phyloP scores from a whole-genome alignment of 225 moss, liverwort and hornwort species.

The Anthoceros angustus region DNA sequence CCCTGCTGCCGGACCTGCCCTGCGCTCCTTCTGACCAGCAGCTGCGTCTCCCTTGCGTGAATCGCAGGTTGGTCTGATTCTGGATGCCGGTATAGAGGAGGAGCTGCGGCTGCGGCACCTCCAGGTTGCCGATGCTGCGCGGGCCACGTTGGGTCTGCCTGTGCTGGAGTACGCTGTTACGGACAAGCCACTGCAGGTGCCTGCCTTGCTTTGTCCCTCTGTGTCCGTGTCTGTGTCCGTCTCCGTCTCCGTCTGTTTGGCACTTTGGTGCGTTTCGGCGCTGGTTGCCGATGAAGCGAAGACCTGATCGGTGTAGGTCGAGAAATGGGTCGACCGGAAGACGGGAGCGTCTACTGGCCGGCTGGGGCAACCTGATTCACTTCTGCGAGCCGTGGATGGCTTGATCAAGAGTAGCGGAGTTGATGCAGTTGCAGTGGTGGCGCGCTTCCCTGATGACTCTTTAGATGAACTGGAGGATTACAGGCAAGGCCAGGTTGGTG shows the following conservation, averaged over 20 bases:
- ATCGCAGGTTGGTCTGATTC: conserved; percentile 65
- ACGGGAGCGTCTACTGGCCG: conserved; percentile 75
- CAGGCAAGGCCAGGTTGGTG: conserved; percentile 67
- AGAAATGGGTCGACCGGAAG: conserved; percentile 72
- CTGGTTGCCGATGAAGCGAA: too few relatives aligned
- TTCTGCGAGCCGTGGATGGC: conserved; percentile 61
- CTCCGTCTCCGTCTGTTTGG: background rate
- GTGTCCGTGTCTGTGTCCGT: background rate
- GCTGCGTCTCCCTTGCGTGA: background rate
- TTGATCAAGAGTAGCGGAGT: conserved; percentile 40
- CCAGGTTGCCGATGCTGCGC: conserved; percentile 73
- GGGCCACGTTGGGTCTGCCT: conserved; percentile 86
- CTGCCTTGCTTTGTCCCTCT: conserved; percentile 7
- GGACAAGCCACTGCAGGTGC: conserved; percentile 62
- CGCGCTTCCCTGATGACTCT: conserved; percentile 78
- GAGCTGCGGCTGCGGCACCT: conserved; percentile 65
- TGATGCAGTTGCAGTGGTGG: conserved; percentile 83
- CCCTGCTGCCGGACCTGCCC: background rate
- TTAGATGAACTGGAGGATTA: conserved; percentile 66
- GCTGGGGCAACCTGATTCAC: conserved; percentile 65
- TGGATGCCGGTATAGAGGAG: conserved; percentile 76
- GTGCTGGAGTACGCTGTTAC: conserved; percentile 66
- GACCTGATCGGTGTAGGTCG: conserved; percentile 31
- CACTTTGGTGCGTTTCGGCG: background rate
- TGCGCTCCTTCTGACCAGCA: conserved; percentile 5